Evolutionary conservation across 1,284 basidiomycete species (phyloP), one percentile per base, ranked within the genome.

Genomic region (Schizophyllum commune): DNA sequence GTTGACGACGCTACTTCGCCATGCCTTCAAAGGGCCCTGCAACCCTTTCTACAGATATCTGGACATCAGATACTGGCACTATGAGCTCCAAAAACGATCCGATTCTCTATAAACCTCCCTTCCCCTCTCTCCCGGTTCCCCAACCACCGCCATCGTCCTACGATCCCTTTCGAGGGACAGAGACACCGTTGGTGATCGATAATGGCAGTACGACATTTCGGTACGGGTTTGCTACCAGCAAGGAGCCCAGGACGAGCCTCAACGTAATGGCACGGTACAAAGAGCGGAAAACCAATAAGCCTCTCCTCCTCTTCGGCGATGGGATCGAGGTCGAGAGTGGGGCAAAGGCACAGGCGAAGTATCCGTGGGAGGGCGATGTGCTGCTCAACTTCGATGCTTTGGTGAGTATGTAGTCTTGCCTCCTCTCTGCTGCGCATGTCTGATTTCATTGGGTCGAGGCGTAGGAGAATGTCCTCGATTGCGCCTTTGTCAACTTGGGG

Each of bases 401-500:
- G 80, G 95, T 96, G 74, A 75, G 92, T 77, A 53, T 8, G 32
- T 57, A 57, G 20, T 61, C n/a, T 56, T n/a, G 19, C 15, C 47
- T 56, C n/a, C 9, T 47, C 59, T 19, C 56, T 4, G 32, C 56
- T 19, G 56, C 55, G 34, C 65, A 59, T 64, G 9, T 55, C 62
- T 57, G 11, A 64, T 60, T 67, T 64, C 17, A 17, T 17, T 9
- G 39, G 39, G 39, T 47, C 39, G 39, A 78, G 72, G 68, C 70
- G 64, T 80, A 97, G 96, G 96, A 99, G 80, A 89, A 92, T 71
- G 91, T 93, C 3, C 77, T 99, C 58, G 96, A 99, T 76, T 96
- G 91, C 75, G 89, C 92, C 51, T 96, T 98, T 71, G 79, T 91
- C 60, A 88, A 89, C 62, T 81, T 99, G 6, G 92, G 92, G 7